Percentiles rank a stretch among this genome's conserved stretches.
phyloP scores from a whole-genome alignment of 139 green algal species.

The Haematococcus lacustris region DNA sequence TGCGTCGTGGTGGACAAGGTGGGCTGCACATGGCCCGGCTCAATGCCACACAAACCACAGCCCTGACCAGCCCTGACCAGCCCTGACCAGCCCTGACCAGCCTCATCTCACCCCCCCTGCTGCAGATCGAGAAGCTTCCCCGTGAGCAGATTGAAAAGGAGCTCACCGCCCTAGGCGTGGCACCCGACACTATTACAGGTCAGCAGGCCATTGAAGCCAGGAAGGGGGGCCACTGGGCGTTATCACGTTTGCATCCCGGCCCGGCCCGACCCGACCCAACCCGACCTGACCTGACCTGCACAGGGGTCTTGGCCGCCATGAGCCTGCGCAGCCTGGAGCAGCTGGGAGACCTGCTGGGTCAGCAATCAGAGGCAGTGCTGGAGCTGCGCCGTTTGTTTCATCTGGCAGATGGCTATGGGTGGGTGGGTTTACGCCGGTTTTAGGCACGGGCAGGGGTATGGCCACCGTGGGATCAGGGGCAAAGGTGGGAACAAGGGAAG shows the following conservation, averaged over 20 bases:
- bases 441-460: too few species aligned
- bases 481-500: too few species aligned
- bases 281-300: neutral
- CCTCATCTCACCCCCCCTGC: conserved; percentile 77
- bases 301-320: conserved; percentile 62
- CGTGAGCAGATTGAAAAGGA: conserved; percentile 65
- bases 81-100: too few species aligned
- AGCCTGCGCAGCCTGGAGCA: conserved; percentile 45
- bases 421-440: too few species aligned
- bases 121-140: conserved; percentile 75
- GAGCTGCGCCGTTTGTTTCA: conserved; percentile 80
- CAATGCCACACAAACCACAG: too few species aligned
- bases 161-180: conserved; percentile 54
- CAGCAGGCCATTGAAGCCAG: neutral
- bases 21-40: conserved; percentile 49
- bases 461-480: too few species aligned
- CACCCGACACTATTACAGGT: conserved; percentile 42
- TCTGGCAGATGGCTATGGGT: conserved; percentile 79
- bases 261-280: neutral
- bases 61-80: too few species aligned
- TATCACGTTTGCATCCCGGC: neutral
- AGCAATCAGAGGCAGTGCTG: conserved; percentile 38
- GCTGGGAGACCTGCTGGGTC: conserved; percentile 48
- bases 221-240: neutral
- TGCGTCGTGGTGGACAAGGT: conserved; percentile 95